Evolutionary conservation across 768 basidiomycete species (phyloP).

Genomic region (Mycena galopus): DNA sequence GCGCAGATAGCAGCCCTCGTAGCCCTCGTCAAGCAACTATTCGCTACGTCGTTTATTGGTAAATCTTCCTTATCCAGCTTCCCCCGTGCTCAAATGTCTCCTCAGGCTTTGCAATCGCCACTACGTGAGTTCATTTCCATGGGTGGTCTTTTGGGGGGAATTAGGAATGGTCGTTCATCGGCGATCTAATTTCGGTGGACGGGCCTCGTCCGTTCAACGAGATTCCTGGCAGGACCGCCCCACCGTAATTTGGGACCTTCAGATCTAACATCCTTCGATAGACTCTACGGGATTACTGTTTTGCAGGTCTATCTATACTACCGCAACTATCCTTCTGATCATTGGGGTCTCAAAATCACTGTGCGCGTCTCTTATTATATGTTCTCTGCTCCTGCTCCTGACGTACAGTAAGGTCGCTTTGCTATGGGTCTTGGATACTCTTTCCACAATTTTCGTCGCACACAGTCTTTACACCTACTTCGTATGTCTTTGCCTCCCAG

Average conservation of each 20-base stretch:
- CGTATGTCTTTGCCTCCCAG: not conserved
- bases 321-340: constrained; percentile 24
- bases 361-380: constrained; percentile 1
- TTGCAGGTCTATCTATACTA: constrained; percentile 29
- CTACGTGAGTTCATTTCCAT: constrained; percentile 18
- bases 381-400: not conserved
- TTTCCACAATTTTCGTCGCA: constrained; percentile 29
- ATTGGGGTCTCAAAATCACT: constrained; percentile 8
- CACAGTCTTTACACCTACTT: constrained; percentile 29
- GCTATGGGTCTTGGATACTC: constrained; percentile 24
- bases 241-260: not conserved
- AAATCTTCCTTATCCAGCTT: not conserved
- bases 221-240: not conserved
- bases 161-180: not conserved
- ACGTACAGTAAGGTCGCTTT: constrained; percentile 21
- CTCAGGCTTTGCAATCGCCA: constrained; percentile 22
- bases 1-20: constrained; percentile 25
- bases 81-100: not conserved
- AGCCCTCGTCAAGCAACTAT: constrained; percentile 22
- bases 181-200: not conserved
- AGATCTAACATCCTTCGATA: not conserved
- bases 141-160: not conserved
- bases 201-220: not conserved
- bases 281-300: constrained; percentile 26
- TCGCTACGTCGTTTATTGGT: constrained; percentile 26